A percentile compares a stretch with the other conserved stretches of the same genome.
phyloP scores from a whole-genome alignment of 768 basidiomycete genomes.

The Tephrocybe rancida region DNA sequence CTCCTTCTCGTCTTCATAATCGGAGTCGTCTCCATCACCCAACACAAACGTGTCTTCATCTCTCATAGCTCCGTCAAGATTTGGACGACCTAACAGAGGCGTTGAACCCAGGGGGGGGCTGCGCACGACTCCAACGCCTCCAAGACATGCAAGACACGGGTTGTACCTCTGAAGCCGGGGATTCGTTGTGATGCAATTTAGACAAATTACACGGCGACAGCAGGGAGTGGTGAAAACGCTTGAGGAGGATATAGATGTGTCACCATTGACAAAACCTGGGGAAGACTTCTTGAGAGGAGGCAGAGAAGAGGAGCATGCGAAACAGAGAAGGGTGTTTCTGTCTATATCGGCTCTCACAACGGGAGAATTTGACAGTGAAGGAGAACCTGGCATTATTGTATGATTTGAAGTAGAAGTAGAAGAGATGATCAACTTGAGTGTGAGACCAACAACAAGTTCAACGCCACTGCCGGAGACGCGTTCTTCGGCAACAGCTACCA shows the following conservation, averaged over 20 bases:
- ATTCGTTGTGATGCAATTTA: constrained; percentile 55
- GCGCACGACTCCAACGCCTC: constrained; percentile 48
- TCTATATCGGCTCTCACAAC: constrained; percentile 13
- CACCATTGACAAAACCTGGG: constrained; percentile 4
- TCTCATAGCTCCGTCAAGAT: constrained; percentile 55
- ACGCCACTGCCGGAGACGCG: not conserved
- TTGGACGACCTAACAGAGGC: constrained; percentile 19
- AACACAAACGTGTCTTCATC: constrained; percentile 69
- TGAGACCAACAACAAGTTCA: not conserved
- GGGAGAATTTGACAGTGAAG: not conserved
- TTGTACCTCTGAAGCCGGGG: constrained; percentile 68
- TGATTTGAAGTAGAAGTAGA: not conserved
- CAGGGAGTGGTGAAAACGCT: constrained; percentile 55
- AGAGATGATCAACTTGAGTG: not conserved
- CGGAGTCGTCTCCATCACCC: constrained; percentile 60
- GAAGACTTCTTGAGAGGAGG: constrained; percentile 34
- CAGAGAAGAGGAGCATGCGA: constrained; percentile 64
- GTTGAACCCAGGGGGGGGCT: constrained; percentile 4
- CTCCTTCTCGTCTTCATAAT: constrained; percentile 31
- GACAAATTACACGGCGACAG: constrained; percentile 69
- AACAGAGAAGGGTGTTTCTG: constrained; percentile 45
- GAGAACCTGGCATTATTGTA: not conserved
- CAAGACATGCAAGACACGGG: constrained; percentile 72
- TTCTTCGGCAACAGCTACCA: not conserved
- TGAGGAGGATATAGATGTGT: constrained; percentile 9